A percentile compares a stretch with the other conserved stretches of the same genome.
Evolutionary conservation across 768 basidiomycete species (phyloP).

Genomic region (Kwoniella sp.): DNA sequence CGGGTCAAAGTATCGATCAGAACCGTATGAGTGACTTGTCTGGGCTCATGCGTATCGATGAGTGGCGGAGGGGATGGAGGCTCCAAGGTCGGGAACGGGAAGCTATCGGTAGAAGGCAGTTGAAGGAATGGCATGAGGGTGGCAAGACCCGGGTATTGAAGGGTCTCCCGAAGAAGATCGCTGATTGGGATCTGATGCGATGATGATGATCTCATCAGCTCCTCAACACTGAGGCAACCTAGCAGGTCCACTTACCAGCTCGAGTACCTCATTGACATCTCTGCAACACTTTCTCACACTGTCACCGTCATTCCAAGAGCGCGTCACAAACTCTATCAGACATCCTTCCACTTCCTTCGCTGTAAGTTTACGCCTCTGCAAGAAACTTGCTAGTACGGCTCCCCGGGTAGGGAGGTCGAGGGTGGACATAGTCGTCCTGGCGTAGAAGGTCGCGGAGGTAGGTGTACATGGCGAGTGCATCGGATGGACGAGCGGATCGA

Average conservation of each 20-base stretch:
- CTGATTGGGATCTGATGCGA: conserved; percentile 1
- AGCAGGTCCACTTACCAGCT: conserved; percentile 21
- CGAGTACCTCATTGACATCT: conserved; percentile 15
- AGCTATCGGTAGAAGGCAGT: conserved; percentile 1
- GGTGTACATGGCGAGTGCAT: conserved; percentile 8
- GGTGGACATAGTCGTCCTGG: not conserved
- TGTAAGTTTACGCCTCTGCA: not conserved
- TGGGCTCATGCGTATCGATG: not conserved
- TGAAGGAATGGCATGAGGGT: conserved; percentile 7
- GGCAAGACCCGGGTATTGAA: not conserved
- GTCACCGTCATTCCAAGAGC: conserved; percentile 51
- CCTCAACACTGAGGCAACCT: too few species aligned
- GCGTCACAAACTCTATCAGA: conserved; percentile 25
- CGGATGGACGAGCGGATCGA: not conserved
- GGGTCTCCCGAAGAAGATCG: not conserved
- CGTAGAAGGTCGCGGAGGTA: not conserved
- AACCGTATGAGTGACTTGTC: conserved; percentile 10
- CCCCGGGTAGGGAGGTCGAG: not conserved
- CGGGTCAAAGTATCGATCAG: conserved; percentile 21
- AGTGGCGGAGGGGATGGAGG: conserved; percentile 11
- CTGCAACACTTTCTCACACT: conserved; percentile 55
- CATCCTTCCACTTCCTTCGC: conserved; percentile 6
- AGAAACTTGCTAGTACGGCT: not conserved
- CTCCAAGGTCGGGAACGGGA: conserved; percentile 3
- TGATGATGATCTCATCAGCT: conserved; percentile 1